These are phyloP conservation scores for Talaromyces sp. DNA, from an alignment of 2,329 filamentous ascomycete genomes.

Conservation along the genomic window DNA sequence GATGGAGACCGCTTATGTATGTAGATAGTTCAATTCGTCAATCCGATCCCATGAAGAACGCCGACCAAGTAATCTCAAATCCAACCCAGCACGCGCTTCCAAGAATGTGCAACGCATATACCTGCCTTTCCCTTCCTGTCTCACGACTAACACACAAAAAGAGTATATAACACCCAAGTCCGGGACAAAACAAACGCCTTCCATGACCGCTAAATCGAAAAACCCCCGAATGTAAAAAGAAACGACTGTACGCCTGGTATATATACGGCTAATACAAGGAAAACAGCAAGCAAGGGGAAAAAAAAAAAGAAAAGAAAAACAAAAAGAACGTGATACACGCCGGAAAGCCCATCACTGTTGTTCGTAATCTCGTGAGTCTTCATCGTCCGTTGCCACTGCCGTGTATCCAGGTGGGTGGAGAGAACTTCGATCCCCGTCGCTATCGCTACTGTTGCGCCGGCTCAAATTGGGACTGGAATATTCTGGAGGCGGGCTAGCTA, in stretches of 20 bases:
- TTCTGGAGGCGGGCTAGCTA: conserved; percentile 35
- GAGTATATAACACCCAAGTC: conserved; percentile 7
- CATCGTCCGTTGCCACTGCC: conserved; percentile 54
- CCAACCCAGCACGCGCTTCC: background rate
- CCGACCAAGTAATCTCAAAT: background rate
- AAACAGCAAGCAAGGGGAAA: background rate
- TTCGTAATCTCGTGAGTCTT: conserved; percentile 6
- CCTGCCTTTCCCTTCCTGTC: background rate
- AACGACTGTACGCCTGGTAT: conserved; percentile 1
- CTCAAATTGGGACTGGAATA: conserved; percentile 53
- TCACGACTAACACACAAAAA: conserved; percentile 13
- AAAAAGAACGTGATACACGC: background rate
- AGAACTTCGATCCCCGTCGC: conserved; percentile 35
- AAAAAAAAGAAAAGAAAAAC: background rate
- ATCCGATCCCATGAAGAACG: background rate
- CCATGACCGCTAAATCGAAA: conserved; percentile 24
- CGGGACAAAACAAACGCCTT: conserved; percentile 19
- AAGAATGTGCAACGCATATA: too few relatives aligned
- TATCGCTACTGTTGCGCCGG: conserved; percentile 54
- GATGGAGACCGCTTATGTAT: background rate
- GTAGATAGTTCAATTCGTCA: background rate
- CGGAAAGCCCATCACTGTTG: conserved; percentile 4
- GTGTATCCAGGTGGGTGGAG: conserved; percentile 76
- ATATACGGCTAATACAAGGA: background rate
- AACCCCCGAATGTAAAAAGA: background rate